Base-by-base conservation (phyloP, 345 rosid species). In the Fremontodendron californicum region DNA sequence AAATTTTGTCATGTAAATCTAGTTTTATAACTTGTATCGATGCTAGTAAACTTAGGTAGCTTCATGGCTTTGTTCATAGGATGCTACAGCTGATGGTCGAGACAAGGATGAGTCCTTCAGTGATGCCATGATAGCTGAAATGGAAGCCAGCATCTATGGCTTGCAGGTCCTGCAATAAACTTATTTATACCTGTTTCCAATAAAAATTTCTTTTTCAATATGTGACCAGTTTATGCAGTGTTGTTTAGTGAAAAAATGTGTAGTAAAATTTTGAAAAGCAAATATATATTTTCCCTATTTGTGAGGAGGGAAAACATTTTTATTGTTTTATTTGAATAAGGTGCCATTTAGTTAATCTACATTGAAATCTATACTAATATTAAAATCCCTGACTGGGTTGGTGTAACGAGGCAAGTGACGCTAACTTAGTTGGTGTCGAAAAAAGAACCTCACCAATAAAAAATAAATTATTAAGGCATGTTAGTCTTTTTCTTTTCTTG, bases 101-200 rank as follows among this genome's bases (percentile, higher is more conserved):
- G 79, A 84, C 52, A 83, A 81, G 65, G 86, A 86, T 18, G 77
- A 75, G 23, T 82, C 77, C 39, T 80, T 79, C 16, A 84, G 83
- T 60, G 92, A 90, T 43, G 79, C 87, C 43, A 23, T 81, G 82
- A 86, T 85, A 65, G 90, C 84, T 83, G 91, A 91, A 87, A 89
- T 89, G 88, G 90, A 91, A 82, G 94, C 94, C 33, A 82, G 85
- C 82, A 83, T 77, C 62, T 91, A 88, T 82, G 91, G 94, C 48
- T 85, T 91, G 84, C 93, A 89, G 91, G 94, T 90, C 73, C 33
- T 62, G 27, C 61, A 1, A 74, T 63, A 10, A 62, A 29, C 43
- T 16, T 16, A 35, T 31, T 43, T 16, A 68, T 49, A 25, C 73
- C 29, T 57, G 23, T 18, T 45, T 81, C 58, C 63, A 37, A 12